phyloP scores from a whole-genome alignment of 805 yeast species.

The Schwanniomyces yamadae region DNA sequence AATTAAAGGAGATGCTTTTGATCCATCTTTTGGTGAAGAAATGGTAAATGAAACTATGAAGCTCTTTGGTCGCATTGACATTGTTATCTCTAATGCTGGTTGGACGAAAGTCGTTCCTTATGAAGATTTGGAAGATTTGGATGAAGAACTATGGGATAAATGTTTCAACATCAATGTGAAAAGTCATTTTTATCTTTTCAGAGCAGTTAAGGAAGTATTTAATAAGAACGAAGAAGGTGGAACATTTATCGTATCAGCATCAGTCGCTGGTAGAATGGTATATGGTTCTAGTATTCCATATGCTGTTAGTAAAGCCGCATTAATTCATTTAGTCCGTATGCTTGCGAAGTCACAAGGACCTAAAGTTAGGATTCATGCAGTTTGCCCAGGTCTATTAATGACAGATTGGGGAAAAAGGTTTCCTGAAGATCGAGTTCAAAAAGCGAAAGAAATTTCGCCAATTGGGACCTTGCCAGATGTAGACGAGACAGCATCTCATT shows the following conservation, averaged over 20 bases:
- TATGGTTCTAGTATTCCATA: constrained; percentile 28
- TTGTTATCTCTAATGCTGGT: constrained; percentile 17
- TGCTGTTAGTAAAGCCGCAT: constrained; percentile 37
- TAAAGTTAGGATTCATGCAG: constrained; percentile 36
- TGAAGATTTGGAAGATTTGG: constrained; percentile 11
- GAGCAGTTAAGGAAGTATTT: constrained; percentile 11
- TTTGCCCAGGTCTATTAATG: constrained; percentile 34
- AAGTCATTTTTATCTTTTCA: constrained; percentile 13
- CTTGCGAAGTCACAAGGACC: constrained; percentile 38
- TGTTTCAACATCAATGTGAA: constrained; percentile 11
- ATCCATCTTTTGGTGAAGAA: background rate
- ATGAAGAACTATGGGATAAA: constrained; percentile 8
- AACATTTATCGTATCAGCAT: constrained; percentile 29
- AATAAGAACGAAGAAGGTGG: constrained; percentile 39
- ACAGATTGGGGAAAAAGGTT: constrained; percentile 27
- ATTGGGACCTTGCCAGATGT: constrained; percentile 19
- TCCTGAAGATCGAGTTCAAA: constrained; percentile 14
- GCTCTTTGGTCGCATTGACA: constrained; percentile 11
- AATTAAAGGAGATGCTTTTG: constrained; percentile 1
- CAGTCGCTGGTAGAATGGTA: constrained; percentile 28
- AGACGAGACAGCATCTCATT: constrained; percentile 26
- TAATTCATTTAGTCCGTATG: constrained; percentile 33
- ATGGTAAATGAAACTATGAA: constrained; percentile 5
- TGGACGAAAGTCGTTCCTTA: constrained; percentile 6
- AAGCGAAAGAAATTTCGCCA: constrained; percentile 15